These are phyloP conservation scores for Perkinsus olseni DNA, from an alignment of 169 alveolate species.

Conservation along the genomic window DNA sequence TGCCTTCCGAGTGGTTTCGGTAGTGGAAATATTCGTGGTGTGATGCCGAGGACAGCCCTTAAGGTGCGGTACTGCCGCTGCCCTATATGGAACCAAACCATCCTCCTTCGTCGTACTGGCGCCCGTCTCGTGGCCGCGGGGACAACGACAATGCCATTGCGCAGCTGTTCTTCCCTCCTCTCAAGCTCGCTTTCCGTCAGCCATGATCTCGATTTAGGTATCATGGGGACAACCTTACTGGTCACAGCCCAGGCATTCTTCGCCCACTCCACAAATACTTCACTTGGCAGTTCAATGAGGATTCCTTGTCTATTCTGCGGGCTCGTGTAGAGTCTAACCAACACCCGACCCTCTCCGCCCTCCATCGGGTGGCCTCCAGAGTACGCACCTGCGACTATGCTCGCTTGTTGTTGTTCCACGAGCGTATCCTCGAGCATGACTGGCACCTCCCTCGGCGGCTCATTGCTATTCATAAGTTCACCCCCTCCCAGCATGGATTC, in stretches of 20 bases:
- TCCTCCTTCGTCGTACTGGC: neutral
- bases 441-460: neutral
- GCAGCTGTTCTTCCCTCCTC: neutral
- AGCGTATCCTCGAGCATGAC: neutral
- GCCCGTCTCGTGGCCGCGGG: neutral
- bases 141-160: neutral
- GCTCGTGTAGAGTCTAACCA: neutral
- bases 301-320: neutral
- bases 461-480: neutral
- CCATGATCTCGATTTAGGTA: neutral
- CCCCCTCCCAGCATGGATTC: neutral
- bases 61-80: neutral
- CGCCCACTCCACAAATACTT: neutral
- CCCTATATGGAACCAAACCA: neutral
- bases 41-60: neutral
- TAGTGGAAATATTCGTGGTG: neutral
- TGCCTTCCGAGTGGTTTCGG: neutral
- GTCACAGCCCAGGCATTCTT: neutral
- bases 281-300: neutral
- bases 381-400: too few species aligned
- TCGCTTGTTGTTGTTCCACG: neutral
- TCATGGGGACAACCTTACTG: neutral
- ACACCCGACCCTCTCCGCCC: neutral
- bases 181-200: neutral
- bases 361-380: neutral